These are phyloP conservation scores for Xylaria digitata DNA, from an alignment of 2,329 filamentous ascomycete genomes.

Conservation along the genomic window DNA sequence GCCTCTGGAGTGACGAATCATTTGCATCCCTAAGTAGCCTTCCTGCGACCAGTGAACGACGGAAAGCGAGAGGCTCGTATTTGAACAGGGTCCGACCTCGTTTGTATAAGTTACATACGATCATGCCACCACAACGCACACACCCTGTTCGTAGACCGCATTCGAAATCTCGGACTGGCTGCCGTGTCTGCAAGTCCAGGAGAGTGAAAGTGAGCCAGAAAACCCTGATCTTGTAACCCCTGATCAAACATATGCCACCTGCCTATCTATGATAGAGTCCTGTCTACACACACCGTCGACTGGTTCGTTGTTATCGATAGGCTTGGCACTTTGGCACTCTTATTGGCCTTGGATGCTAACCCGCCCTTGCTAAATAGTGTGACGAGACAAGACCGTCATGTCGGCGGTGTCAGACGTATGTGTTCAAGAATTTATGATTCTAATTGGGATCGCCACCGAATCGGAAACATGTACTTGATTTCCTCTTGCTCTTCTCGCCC, in stretches of 20 bases:
- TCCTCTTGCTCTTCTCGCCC: background rate
- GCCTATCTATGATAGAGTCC: background rate
- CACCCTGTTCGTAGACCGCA: constrained; percentile 44
- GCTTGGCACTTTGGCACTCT: background rate
- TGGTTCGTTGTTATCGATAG: constrained; percentile 6
- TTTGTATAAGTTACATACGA: constrained; percentile 13
- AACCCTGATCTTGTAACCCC: background rate
- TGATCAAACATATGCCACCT: background rate
- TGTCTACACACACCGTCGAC: too few relatives aligned
- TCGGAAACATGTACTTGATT: background rate
- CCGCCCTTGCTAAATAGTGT: constrained; percentile 35
- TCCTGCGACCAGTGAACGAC: constrained; percentile 10
- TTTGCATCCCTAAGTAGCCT: constrained; percentile 4
- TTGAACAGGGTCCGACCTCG: constrained; percentile 17
- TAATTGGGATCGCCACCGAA: constrained; percentile 13
- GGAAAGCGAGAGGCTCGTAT: constrained; percentile 32
- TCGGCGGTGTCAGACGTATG: constrained; percentile 44
- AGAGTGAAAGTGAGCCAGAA: constrained; percentile 45
- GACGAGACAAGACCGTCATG: constrained; percentile 45
- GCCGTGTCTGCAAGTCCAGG: constrained; percentile 45
- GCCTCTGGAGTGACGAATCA: constrained; percentile 27
- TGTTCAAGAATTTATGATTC: constrained; percentile 1
- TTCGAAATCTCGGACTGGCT: constrained; percentile 45
- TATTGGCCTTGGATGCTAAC: constrained; percentile 21
- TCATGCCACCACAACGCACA: constrained; percentile 37